Conservation (phyloP, 805 yeast species). For the Peterozyma toletana region DNA sequence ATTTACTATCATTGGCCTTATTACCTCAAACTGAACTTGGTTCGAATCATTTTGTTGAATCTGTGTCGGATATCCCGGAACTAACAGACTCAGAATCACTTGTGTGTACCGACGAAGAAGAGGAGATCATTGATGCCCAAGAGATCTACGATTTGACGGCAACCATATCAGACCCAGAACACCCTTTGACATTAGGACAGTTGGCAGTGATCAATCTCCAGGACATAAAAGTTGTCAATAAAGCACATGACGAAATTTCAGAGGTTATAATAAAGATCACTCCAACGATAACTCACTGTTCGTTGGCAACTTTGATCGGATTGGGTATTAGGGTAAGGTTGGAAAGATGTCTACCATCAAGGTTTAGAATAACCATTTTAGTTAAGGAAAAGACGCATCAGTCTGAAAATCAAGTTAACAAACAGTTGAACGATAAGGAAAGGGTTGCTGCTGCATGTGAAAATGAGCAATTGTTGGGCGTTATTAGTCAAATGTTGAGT, state of each 20-base stretch:
- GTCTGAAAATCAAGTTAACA: slow-evolving; percentile 91
- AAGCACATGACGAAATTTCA: slow-evolving; percentile 48
- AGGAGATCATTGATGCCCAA: slow-evolving; percentile 75
- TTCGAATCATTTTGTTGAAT: not conserved
- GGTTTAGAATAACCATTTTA: slow-evolving; percentile 72
- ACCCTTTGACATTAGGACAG: slow-evolving; percentile 91
- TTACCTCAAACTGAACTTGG: not conserved
- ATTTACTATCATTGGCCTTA: not conserved
- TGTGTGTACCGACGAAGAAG: slow-evolving; percentile 23
- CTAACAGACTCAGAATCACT: slow-evolving; percentile 5
- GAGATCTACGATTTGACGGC: slow-evolving; percentile 85
- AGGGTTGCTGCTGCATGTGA: slow-evolving; percentile 98
- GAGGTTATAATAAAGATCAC: slow-evolving; percentile 80
- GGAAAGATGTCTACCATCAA: slow-evolving; percentile 79
- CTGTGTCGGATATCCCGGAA: not conserved
- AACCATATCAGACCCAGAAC: slow-evolving; percentile 92
- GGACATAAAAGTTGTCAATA: slow-evolving; percentile 68
- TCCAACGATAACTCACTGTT: slow-evolving; percentile 97
- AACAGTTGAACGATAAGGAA: slow-evolving; percentile 95
- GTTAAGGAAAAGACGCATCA: slow-evolving; percentile 93
- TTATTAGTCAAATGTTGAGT: slow-evolving; percentile 87
- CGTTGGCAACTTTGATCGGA: slow-evolving; percentile 92
- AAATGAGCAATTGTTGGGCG: slow-evolving; percentile 82
- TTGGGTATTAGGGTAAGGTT: slow-evolving; percentile 88
- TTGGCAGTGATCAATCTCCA: slow-evolving; percentile 83